phyloP scores from a whole-genome alignment of 352 stramenopile genomes.

The Blastocystis sp. region DNA sequence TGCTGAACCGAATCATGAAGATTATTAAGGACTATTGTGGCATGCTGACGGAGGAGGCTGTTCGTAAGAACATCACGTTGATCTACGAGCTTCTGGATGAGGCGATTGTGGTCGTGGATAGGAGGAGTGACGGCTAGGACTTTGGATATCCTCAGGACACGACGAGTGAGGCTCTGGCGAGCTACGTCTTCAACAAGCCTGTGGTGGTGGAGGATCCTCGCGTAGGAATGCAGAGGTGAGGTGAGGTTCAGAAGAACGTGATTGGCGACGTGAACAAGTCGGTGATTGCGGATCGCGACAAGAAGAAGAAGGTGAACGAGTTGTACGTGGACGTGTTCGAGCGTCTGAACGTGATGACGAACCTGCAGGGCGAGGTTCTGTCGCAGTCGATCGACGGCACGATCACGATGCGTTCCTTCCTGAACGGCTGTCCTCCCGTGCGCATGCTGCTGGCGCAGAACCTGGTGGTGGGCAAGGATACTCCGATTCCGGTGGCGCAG shows the following conservation, averaged over 20 bases:
- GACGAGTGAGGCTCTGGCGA: constrained; percentile 88
- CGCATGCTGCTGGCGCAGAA: constrained; percentile 88
- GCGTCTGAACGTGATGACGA: constrained; percentile 90
- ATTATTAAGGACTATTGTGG: constrained; percentile 99
- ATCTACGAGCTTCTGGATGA: constrained; percentile 97
- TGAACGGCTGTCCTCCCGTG: constrained; percentile 87
- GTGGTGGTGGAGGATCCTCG: constrained; percentile 63
- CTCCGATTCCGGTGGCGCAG: background rate
- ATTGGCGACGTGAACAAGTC: constrained; percentile 58
- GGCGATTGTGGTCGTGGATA: constrained; percentile 59
- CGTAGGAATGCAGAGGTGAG: background rate
- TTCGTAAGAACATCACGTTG: constrained; percentile 98
- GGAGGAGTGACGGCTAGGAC: constrained; percentile 69
- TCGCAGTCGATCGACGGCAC: constrained; percentile 92
- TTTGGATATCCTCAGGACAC: constrained; percentile 93
- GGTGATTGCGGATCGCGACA: constrained; percentile 57
- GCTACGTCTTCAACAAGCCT: constrained; percentile 93
- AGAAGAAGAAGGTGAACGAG: constrained; percentile 79
- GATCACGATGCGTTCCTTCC: constrained; percentile 88
- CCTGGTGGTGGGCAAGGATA: constrained; percentile 70
- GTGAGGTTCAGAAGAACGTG: constrained; percentile 7
- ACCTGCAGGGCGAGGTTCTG: constrained; percentile 84
- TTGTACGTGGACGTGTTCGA: constrained; percentile 98
- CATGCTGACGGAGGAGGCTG: constrained; percentile 87
- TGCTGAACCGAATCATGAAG: constrained; percentile 80